Base-by-base conservation (phyloP, 306 rosid species). In the Hylodesmum podocarpum region DNA sequence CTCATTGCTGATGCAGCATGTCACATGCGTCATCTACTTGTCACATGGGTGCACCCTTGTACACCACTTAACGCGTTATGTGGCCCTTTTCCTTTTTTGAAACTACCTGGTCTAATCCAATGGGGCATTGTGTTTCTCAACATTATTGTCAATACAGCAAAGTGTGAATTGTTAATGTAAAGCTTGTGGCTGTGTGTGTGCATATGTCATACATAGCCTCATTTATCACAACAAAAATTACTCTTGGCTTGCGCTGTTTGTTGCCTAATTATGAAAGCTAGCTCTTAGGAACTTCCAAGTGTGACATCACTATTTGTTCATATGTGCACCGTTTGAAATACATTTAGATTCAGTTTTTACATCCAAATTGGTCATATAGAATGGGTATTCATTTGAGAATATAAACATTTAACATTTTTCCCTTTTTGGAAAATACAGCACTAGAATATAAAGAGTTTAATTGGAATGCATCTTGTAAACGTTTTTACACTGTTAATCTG, bases 31-130 rank as follows among this genome's bases (percentile, higher is more conserved):
- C 25, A 44, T 27, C 58, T 18, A 18, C n/a, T 39, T 74, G 27
- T 53, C 88, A 81, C 83, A 81, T 84, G 77, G 82, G 5, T n/a
- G 46, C 46, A 77, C 24, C 58, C 49, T 11, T 15, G 21, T 39
- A 3, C 11, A 14, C 31, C 10, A 8, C 36, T 51, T 28, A 66
- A 62, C 79, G 82, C 54, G 73, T 69, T 77, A 24, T 82, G 39
- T 77, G 75, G 40, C 21, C 73, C 44, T 82, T 82, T 64, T 36
- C 27, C 37, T 40, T 24, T 34, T 2, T 31, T 46, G 9, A 71
- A 19, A 33, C 58, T n/a, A 67, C 70, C 49, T 39, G 54, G 39
- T 39, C 25, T 36, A 49, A 34, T 37, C 31, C 0, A n/a, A 76
- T 37, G 64, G 41, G 53, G 19, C 14, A 15, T 14, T 28, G 10